Base-by-base conservation (phyloP, 75 land plant species). In the Azolla pinnata region DNA sequence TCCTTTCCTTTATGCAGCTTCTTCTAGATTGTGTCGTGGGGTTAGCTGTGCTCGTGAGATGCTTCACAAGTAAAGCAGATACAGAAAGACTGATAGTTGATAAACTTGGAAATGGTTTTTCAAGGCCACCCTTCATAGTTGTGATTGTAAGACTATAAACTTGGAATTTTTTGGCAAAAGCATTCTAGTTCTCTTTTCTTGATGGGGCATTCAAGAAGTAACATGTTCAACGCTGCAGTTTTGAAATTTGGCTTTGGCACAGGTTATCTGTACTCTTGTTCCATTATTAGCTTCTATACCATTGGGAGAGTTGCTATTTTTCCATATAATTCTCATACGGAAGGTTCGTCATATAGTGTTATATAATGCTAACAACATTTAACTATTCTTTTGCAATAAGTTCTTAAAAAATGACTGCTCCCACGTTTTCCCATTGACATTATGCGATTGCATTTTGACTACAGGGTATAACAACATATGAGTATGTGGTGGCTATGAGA, bases 401-500 rank as follows among this genome's bases (percentile, higher is more conserved):
- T n/a, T n/a, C n/a, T n/a, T n/a, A n/a, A n/a, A n/a, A n/a, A n/a
- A n/a, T n/a, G n/a, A n/a, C n/a, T n/a, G n/a, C n/a, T n/a, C n/a
- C n/a, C n/a, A n/a, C n/a, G n/a, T n/a, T n/a, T n/a, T n/a, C n/a
- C n/a, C n/a, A n/a, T n/a, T n/a, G n/a, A n/a, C n/a, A n/a, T n/a
- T n/a, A n/a, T n/a, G n/a, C n/a, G n/a, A n/a, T n/a, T n/a, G n/a
- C n/a, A n/a, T n/a, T n/a, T n/a, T n/a, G n/a, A n/a, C 26, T 28
- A 24, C 72, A 84, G 87, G 87, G 87, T 5, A 81, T 84, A 31
- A 71, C 87, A 46, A 84, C 87, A 31, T 84, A 84, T 63, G 87
- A 84, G 63, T 84, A 81, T 75, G 81, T 84, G 17, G 81, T 84
- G 23, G 87, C 87, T 8, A 81, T 84, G 85, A 63, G 87, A 47